These are phyloP conservation scores for Diplodia sapinea DNA, from an alignment of 2,329 filamentous ascomycete species.

Conservation along the genomic window DNA sequence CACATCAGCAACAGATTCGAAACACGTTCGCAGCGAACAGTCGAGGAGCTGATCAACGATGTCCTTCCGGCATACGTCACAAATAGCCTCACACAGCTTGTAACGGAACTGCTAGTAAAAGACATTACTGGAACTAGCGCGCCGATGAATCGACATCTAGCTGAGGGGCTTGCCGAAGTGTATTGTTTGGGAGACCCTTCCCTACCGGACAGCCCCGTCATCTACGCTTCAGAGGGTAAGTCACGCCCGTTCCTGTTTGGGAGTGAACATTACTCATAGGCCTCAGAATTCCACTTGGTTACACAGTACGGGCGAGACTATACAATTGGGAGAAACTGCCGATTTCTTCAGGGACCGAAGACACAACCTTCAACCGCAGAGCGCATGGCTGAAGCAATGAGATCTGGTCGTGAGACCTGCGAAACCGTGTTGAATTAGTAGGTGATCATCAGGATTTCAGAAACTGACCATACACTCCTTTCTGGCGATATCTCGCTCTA, in stretches of 20 bases:
- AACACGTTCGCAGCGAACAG: conserved; percentile 64
- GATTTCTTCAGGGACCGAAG: conserved; percentile 75
- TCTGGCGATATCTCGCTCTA: no score
- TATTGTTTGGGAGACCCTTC: conserved; percentile 77
- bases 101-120: conserved; percentile 68
- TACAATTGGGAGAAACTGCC: conserved; percentile 74
- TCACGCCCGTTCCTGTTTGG: neutral
- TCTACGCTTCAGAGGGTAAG: conserved; percentile 73
- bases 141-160: conserved; percentile 65
- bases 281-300: conserved; percentile 69
- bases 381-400: conserved; percentile 65
- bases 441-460: conserved; percentile 35
- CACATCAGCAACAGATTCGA: conserved; percentile 64
- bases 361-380: conserved; percentile 67
- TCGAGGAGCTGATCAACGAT: conserved; percentile 66
- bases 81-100: conserved; percentile 68
- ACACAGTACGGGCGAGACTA: conserved; percentile 76
- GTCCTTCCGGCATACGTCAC: conserved; percentile 74
- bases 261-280: neutral
- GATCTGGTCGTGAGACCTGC: conserved; percentile 67
- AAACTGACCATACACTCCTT: no score
- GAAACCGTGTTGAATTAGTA: conserved; percentile 77
- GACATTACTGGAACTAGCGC: conserved; percentile 70
- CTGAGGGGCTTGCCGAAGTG: conserved; percentile 73
- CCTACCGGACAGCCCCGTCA: conserved; percentile 71